Evolutionary conservation across 331 rosid genomes (phyloP).

Genomic region (Pyracantha coccinea): DNA sequence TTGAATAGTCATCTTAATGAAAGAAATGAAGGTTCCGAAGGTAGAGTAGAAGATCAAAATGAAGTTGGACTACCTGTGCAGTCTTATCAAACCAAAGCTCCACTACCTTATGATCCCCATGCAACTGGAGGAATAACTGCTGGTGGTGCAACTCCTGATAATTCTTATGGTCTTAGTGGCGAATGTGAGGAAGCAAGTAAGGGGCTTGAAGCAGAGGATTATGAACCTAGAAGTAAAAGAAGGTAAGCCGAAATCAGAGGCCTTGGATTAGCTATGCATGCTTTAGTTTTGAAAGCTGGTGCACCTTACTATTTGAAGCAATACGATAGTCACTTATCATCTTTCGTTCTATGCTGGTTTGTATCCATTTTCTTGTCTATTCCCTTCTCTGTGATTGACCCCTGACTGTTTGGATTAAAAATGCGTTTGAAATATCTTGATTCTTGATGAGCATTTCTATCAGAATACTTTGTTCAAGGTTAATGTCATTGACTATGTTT

Average conservation of each 20-base stretch:
- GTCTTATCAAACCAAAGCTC: conserved; percentile 32
- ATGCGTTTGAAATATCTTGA: neutral
- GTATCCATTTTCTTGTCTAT: neutral
- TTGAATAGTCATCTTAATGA: conserved; percentile 35
- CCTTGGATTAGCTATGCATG: neutral
- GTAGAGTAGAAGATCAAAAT: conserved; percentile 41
- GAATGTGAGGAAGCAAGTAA: conserved; percentile 72
- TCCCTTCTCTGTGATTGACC: neutral
- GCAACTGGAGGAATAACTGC: conserved; percentile 17
- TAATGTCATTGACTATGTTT: neutral
- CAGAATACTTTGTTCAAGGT: neutral
- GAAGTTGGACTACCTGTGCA: conserved; percentile 22
- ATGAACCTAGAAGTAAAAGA: conserved; percentile 55
- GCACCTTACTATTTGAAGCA: neutral
- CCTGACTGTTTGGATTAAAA: neutral
- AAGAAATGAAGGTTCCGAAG: conserved; percentile 41
- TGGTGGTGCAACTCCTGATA: conserved; percentile 40
- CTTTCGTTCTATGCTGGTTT: no score
- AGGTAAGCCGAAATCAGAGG: conserved; percentile 33
- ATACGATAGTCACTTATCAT: no score
- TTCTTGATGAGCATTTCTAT: neutral
- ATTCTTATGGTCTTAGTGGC: conserved; percentile 57
- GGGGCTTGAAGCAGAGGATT: conserved; percentile 43
- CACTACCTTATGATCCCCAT: conserved; percentile 27
- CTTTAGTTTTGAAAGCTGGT: neutral